These are phyloP conservation scores for Hypsizygus ulmarius DNA, from an alignment of 1,284 basidiomycete genomes.

Conservation along the genomic window DNA sequence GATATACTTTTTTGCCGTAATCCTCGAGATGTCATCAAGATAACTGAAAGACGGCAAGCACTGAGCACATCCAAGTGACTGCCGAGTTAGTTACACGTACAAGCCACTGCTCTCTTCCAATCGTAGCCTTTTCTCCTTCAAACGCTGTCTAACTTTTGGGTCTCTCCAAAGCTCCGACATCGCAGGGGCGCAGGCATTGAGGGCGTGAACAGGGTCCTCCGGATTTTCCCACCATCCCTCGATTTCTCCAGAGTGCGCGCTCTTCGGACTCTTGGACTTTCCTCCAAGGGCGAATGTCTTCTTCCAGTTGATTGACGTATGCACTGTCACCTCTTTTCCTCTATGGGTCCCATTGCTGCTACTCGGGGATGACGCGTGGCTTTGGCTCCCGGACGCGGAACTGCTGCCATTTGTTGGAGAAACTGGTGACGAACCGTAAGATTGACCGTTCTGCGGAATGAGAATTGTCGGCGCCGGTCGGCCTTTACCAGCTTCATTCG, in stretches of 20 bases:
- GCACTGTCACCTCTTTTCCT: slow-evolving; percentile 57
- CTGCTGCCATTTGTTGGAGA: slow-evolving; percentile 21
- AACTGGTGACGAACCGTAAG: slow-evolving; percentile 31
- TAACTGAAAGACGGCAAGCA: slow-evolving; percentile 47
- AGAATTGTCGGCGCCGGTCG: slow-evolving; percentile 48
- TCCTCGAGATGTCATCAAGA: slow-evolving; percentile 73
- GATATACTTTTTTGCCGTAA: slow-evolving; percentile 76
- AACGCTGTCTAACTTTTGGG: slow-evolving; percentile 51
- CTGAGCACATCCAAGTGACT: slow-evolving; percentile 8
- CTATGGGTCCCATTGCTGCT: slow-evolving; percentile 35
- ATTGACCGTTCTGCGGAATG: slow-evolving; percentile 41
- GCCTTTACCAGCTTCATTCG: slow-evolving; percentile 27
- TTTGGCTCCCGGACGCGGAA: slow-evolving; percentile 21
- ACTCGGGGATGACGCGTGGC: slow-evolving; percentile 23
- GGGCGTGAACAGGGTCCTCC: slow-evolving; percentile 68
- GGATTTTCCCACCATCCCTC: slow-evolving; percentile 84
- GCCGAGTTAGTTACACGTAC: slow-evolving; percentile 43
- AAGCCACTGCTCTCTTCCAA: slow-evolving; percentile 81
- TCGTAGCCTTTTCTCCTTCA: slow-evolving; percentile 62
- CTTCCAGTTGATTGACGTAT: slow-evolving; percentile 70
- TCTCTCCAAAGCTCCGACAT: slow-evolving; percentile 77
- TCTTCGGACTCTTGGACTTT: slow-evolving; percentile 61
- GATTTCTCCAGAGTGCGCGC: slow-evolving; percentile 63
- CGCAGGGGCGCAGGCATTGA: slow-evolving; percentile 57
- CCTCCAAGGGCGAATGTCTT: slow-evolving; percentile 61